Conservation (phyloP, 352 stramenopile genomes). For the Phytopythium delawarense region DNA sequence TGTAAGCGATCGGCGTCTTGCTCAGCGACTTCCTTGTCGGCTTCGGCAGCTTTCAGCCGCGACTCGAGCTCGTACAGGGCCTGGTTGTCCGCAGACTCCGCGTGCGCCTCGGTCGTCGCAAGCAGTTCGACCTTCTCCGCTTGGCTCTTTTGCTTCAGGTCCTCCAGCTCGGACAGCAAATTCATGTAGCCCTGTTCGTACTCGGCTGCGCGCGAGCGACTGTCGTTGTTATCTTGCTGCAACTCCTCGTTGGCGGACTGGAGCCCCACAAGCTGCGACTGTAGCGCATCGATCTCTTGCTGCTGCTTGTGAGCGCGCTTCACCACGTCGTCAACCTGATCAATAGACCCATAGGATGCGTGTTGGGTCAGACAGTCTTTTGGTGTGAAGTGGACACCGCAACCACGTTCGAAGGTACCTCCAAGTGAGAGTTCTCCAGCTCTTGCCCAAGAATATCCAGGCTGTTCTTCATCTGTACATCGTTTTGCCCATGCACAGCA, state of each 20-base stretch:
- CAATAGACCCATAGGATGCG: not conserved
- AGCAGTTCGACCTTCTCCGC: constrained; percentile 48
- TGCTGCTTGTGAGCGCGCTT: constrained; percentile 32
- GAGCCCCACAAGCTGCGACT: constrained; percentile 23
- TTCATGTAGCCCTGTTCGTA: constrained; percentile 70
- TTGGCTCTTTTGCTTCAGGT: constrained; percentile 36
- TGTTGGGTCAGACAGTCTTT: not conserved
- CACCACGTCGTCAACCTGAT: constrained; percentile 37
- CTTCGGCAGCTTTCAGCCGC: constrained; percentile 42
- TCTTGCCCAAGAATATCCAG: constrained; percentile 42
- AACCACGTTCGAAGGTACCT: constrained; percentile 22
- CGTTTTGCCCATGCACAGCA: not conserved
- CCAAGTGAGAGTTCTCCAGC: constrained; percentile 43
- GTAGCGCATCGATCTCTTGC: constrained; percentile 27
- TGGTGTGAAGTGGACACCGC: not conserved
- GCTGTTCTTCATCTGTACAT: constrained; percentile 24
- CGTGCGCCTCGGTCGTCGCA: constrained; percentile 41
- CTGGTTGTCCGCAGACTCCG: constrained; percentile 47
- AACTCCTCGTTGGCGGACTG: constrained; percentile 31
- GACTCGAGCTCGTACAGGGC: constrained; percentile 61
- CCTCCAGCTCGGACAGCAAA: constrained; percentile 48
- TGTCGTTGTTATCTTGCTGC: constrained; percentile 33
- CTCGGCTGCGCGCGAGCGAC: constrained; percentile 37
- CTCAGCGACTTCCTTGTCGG: constrained; percentile 52
- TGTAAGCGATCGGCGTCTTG: constrained; percentile 58